Evolutionary conservation across 2,329 filamentous ascomycete species (phyloP).

Genomic region (Aureobasidium sp.): DNA sequence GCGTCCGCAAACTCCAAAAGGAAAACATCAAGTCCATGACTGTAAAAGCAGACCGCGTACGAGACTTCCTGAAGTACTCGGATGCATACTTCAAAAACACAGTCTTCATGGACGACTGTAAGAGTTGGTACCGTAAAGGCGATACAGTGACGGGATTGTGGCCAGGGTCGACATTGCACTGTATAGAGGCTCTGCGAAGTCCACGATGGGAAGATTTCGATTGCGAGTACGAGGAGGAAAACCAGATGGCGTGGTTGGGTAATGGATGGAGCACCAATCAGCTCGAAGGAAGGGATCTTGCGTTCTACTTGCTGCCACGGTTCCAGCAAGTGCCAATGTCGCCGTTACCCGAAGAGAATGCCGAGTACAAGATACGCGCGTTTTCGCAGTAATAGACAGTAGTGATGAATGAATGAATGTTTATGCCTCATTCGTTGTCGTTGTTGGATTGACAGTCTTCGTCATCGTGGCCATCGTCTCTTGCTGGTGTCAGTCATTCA

Average conservation of each 20-base stretch:
- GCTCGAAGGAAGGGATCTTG: conserved; percentile 29
- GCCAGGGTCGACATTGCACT: conserved; percentile 41
- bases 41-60: conserved; percentile 39
- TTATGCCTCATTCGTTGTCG: neutral
- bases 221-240: conserved; percentile 28
- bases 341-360: conserved; percentile 32
- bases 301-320: conserved; percentile 34
- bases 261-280: conserved; percentile 30
- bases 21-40: conserved; percentile 36
- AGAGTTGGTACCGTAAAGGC: conserved; percentile 33
- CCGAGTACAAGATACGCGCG: conserved; percentile 25
- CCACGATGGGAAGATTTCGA: conserved; percentile 40
- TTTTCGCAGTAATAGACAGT: conserved; percentile 26
- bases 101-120: conserved; percentile 39
- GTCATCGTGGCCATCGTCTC: no score
- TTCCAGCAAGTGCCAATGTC: conserved; percentile 29
- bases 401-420: neutral
- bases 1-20: conserved; percentile 16
- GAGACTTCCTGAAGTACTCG: conserved; percentile 41
- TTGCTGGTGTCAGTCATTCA: neutral
- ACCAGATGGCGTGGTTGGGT: conserved; percentile 30
- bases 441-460: neutral
- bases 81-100: conserved; percentile 37
- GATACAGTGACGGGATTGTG: conserved; percentile 30
- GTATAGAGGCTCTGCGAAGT: conserved; percentile 39